Evolutionary conservation across 2,329 filamentous ascomycete species (phyloP).

Genomic region (Neobulgaria alba): DNA sequence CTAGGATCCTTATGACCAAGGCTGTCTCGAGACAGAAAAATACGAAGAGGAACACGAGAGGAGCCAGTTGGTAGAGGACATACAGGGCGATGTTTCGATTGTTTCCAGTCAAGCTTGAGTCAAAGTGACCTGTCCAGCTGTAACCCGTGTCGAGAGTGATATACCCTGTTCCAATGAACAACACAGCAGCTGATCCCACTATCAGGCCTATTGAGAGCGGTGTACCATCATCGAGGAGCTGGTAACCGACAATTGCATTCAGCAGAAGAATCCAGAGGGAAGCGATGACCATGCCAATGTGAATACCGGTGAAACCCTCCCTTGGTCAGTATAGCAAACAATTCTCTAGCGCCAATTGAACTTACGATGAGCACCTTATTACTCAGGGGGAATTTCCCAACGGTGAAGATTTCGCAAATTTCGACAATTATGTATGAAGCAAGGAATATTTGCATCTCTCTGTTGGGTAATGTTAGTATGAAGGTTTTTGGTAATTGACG

Average conservation of each 20-base stretch:
- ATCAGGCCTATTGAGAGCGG: slow-evolving; percentile 72
- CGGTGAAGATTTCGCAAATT: slow-evolving; percentile 93
- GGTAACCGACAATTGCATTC: slow-evolving; percentile 87
- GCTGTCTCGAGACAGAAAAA: slow-evolving; percentile 80
- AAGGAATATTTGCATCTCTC: slow-evolving; percentile 95
- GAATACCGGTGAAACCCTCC: slow-evolving; percentile 79
- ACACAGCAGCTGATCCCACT: slow-evolving; percentile 54
- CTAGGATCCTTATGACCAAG: slow-evolving; percentile 77
- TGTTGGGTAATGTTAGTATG: slow-evolving; percentile 33
- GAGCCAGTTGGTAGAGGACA: slow-evolving; percentile 84
- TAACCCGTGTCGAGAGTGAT: slow-evolving; percentile 92
- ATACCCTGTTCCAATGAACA: slow-evolving; percentile 89
- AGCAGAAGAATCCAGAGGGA: slow-evolving; percentile 86
- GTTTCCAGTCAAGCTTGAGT: slow-evolving; percentile 46
- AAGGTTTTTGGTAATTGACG: slow-evolving; percentile 1
- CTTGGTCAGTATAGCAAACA: neutral
- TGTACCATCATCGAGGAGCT: slow-evolving; percentile 89
- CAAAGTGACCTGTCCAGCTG: slow-evolving; percentile 72
- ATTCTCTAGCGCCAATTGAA: too few species aligned
- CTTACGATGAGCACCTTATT: slow-evolving; percentile 63
- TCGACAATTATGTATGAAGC: slow-evolving; percentile 76
- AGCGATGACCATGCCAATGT: slow-evolving; percentile 82
- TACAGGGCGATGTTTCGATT: slow-evolving; percentile 81
- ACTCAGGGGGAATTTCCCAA: slow-evolving; percentile 77
- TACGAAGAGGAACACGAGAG: slow-evolving; percentile 78